Evolutionary conservation across 2,329 filamentous ascomycete species (phyloP), one percentile per base, ranked within the genome.

Genomic region (Fusarium sp.): DNA sequence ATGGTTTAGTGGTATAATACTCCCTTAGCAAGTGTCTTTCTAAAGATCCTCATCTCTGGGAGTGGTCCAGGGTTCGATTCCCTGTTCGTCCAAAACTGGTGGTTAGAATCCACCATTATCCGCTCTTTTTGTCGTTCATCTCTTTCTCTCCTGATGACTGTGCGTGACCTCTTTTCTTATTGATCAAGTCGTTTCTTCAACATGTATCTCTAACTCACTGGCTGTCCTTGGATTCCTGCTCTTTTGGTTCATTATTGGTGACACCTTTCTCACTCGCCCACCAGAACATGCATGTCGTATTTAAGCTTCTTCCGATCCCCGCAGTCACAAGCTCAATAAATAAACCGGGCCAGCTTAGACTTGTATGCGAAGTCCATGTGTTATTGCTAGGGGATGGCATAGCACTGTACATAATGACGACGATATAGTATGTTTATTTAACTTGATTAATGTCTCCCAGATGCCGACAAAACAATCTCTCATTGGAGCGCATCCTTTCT

Each of bases 11-110:
- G 51, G 51, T 54, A 54, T 54, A 54, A 54, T 54, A 54, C 51
- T 54, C 59, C 59, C 59, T 62, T 62, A 62, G 59, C 59, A 62
- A 23, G 23, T 23, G 6, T 23, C 23, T 23, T 23, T 23, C 23
- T 6, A 23, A 23, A 23, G 23, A 23, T 23, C 23, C 23, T 23
- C 4, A 4, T 6, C 23, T 47, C 41, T 62, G 59, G 59, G 59
- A 62, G 59, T 62, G 59, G 59, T 62, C 59, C 57, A 62, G 59
- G 59, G 59, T 62, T 62, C 59, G 59, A 62, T 62, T 62, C 59
- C 57, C 59, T 62, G 57, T 62, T 62, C 59, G 59, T 62, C 59
- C 59, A 62, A 47, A 0, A 16, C 36, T 47, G 36, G 59, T 62
- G 59, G 59, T 62, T 62, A 5, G 5, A 30, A 2, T 4, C 59